Evolutionary conservation across 192 early-diverging fungal genomes (phyloP), one percentile per base, ranked within the genome.

Genomic region (Backusella liffmaniae): DNA sequence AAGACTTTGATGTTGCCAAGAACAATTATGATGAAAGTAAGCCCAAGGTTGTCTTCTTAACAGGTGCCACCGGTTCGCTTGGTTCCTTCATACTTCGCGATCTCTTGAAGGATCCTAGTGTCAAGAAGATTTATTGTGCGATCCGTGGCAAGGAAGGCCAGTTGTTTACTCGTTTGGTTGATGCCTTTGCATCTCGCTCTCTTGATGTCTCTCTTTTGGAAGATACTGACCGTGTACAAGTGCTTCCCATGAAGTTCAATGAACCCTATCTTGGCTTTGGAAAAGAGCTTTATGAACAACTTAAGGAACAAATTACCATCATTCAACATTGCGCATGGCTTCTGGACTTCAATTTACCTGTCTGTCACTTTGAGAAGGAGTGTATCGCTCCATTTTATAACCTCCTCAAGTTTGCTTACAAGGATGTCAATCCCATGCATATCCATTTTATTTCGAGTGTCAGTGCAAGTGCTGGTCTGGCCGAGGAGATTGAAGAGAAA

Each of bases 61-160:
- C 83, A 0, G 83, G 83, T n/a, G 77, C 77, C 5, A 84, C 79
- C 26, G 83, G 83, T 1, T 78, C 79, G 21, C 53, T 84, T 15
- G 83, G 83, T 0, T 71, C 77, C 13, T 70, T 78, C 30, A n/a
- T 79, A 0, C 29, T 84, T 23, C 15, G 44, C 5, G 75, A 72
- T 16, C 44, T 84, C 0, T 72, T 84, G 12, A 29, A 70, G 29
- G 53, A 71, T 2, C 69, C 70, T 3, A 34, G 44, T 9, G 72
- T 78, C 7, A 76, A 66, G 32, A 81, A 67, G 5, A 80, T 84
- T 1, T 84, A 81, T 46, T 62, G 67, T 26, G 49, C 81, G 2
- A 69, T 81, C 26, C 76, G 83, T 37, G 79, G 79, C 4, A 78
- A 77, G 23, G 53, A 71, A 7, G 69, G 26, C n/a, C 35, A 30